Conservation (phyloP, 108 stramenopile species). For the Schizochytrium sp. region DNA sequence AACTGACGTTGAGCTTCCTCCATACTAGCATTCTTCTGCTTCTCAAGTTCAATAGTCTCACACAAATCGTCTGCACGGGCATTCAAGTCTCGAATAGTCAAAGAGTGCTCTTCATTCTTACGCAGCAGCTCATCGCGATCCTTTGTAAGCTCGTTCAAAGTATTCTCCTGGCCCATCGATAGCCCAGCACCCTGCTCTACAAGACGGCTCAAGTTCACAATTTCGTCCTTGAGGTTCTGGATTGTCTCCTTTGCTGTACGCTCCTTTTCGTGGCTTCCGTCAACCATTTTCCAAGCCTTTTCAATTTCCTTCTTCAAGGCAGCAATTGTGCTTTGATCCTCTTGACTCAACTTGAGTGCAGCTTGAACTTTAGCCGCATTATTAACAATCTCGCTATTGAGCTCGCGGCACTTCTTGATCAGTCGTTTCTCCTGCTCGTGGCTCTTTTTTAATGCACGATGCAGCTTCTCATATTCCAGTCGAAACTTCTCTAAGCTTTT, state of each 20-base stretch:
- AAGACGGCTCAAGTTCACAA: slow-evolving; percentile 76
- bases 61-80: slow-evolving; percentile 29
- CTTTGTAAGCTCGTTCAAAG: slow-evolving; percentile 75
- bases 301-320: slow-evolving; percentile 80
- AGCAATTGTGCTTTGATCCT: slow-evolving; percentile 78
- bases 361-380: slow-evolving; percentile 81
- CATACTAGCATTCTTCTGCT: slow-evolving; percentile 7
- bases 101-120: slow-evolving; percentile 67
- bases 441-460: slow-evolving; percentile 77
- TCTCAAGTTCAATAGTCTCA: slow-evolving; percentile 24
- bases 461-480: slow-evolving; percentile 81
- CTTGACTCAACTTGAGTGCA: slow-evolving; percentile 78
- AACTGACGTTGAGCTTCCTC: background rate
- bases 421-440: slow-evolving; percentile 81
- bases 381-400: slow-evolving; percentile 80
- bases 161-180: slow-evolving; percentile 78
- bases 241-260: slow-evolving; percentile 77
- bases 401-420: slow-evolving; percentile 78
- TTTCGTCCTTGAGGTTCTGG: slow-evolving; percentile 78
- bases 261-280: slow-evolving; percentile 81
- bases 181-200: slow-evolving; percentile 81
- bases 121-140: slow-evolving; percentile 71
- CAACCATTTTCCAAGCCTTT: slow-evolving; percentile 81
- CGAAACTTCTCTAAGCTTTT: slow-evolving; percentile 78
- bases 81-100: slow-evolving; percentile 21